Conservation (phyloP, 306 rosid species). For the Castanopsis chinensis region DNA sequence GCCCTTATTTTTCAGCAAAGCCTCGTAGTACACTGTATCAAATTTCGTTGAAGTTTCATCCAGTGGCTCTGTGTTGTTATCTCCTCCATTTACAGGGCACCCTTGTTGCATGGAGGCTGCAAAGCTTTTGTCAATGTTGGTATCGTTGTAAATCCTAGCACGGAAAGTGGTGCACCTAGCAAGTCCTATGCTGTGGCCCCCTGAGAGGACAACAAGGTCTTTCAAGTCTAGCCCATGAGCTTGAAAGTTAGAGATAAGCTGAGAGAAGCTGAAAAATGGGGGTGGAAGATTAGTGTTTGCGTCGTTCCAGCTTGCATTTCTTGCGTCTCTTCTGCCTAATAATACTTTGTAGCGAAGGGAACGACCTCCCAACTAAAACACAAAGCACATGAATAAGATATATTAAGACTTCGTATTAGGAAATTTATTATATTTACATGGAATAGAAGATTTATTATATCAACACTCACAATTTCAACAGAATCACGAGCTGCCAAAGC, state of each 20-base stretch:
- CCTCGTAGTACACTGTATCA: constrained; percentile 29
- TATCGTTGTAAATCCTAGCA: constrained; percentile 26
- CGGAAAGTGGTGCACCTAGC: constrained; percentile 25
- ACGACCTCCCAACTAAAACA: constrained; percentile 26
- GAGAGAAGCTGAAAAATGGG: constrained; percentile 22
- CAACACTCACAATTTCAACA: constrained; percentile 19
- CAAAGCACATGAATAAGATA: background rate
- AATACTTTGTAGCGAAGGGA: constrained; percentile 13
- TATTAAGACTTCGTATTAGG: background rate
- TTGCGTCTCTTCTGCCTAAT: constrained; percentile 38
- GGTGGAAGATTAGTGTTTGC: constrained; percentile 28
- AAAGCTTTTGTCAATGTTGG: constrained; percentile 22
- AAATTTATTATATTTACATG: background rate
- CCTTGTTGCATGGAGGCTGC: constrained; percentile 14
- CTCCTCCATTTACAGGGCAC: constrained; percentile 27
- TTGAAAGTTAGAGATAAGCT: constrained; percentile 34
- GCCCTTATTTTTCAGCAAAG: constrained; percentile 23
- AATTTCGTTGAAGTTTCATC: background rate
- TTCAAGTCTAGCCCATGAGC: constrained; percentile 30
- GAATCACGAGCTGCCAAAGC: constrained; percentile 45
- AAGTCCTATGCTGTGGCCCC: constrained; percentile 27
- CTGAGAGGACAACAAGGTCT: constrained; percentile 31
- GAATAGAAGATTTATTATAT: background rate
- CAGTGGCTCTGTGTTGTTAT: constrained; percentile 2
- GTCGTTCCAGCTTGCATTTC: constrained; percentile 12